These are phyloP conservation scores for Sinapis alba DNA, from an alignment of 441 rosid species.

Conservation along the genomic window DNA sequence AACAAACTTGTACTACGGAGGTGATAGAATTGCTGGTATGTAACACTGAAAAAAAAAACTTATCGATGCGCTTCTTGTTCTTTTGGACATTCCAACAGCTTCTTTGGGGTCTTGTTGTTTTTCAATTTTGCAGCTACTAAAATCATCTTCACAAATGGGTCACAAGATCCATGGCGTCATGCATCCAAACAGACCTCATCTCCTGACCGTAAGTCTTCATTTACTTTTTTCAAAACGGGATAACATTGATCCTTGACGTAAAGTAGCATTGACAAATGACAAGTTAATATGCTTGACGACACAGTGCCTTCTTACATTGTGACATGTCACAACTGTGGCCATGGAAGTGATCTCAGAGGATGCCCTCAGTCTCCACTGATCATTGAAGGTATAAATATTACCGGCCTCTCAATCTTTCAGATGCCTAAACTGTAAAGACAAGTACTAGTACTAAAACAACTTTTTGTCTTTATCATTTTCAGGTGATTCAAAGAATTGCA, in stretches of 20 bases:
- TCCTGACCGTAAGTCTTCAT: slow-evolving; percentile 59
- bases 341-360: slow-evolving; percentile 93
- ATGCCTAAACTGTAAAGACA: not conserved
- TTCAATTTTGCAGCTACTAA: slow-evolving; percentile 68
- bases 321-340: slow-evolving; percentile 87
- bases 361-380: slow-evolving; percentile 84
- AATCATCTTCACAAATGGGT: slow-evolving; percentile 88
- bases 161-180: slow-evolving; percentile 99
- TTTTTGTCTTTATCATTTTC: slow-evolving; percentile 14
- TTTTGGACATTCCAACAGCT: not conserved
- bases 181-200: slow-evolving; percentile 91
- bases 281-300: slow-evolving; percentile 1
- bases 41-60: not conserved
- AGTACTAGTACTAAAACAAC: not conserved
- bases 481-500: slow-evolving; percentile 83
- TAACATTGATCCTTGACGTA: not conserved
- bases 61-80: not conserved
- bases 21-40: slow-evolving; percentile 81
- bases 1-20: slow-evolving; percentile 88
- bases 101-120: not conserved
- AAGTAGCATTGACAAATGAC: not conserved
- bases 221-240: not conserved
- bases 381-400: slow-evolving; percentile 62
- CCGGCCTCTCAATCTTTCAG: not conserved
- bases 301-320: slow-evolving; percentile 87